Conservation (phyloP, 495 filamentous ascomycete species). For the Baudoinia panamericana region DNA sequence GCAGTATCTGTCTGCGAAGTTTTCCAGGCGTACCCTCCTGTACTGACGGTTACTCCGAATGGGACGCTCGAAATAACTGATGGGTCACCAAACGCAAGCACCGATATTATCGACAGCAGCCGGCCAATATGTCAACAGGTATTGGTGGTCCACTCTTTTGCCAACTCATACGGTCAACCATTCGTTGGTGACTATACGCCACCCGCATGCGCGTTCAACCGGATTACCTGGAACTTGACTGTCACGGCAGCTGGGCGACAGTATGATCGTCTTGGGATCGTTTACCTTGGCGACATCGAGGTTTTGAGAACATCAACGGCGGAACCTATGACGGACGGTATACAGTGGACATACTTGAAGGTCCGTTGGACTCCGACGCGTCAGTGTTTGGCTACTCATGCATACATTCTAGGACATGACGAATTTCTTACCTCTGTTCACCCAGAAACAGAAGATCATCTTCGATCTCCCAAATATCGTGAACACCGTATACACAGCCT, state of each 20-base stretch:
- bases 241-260: conserved; percentile 62
- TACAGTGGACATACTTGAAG: conserved; percentile 65
- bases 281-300: conserved; percentile 73
- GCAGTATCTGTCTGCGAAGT: conserved; percentile 21
- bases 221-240: conserved; percentile 69
- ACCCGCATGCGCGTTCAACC: conserved; percentile 59
- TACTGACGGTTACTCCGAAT: conserved; percentile 20
- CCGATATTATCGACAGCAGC: conserved; percentile 10
- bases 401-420: conserved; percentile 48
- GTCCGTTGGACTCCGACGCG: neutral
- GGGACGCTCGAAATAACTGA: conserved; percentile 13
- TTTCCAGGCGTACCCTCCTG: conserved; percentile 27
- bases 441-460: conserved; percentile 55
- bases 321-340: conserved; percentile 60
- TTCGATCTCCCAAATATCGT: conserved; percentile 75
- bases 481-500: conserved; percentile 60
- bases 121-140: conserved; percentile 24
- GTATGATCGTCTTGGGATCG: conserved; percentile 64
- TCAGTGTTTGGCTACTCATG: neutral
- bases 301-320: conserved; percentile 80
- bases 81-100: conserved; percentile 12
- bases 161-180: conserved; percentile 61
- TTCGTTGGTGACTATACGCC: conserved; percentile 69
- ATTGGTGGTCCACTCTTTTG: conserved; percentile 65
- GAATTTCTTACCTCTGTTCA: conserved; percentile 55